These are phyloP conservation scores for Starmera amethionina DNA, from an alignment of 805 yeast genomes.

Conservation along the genomic window DNA sequence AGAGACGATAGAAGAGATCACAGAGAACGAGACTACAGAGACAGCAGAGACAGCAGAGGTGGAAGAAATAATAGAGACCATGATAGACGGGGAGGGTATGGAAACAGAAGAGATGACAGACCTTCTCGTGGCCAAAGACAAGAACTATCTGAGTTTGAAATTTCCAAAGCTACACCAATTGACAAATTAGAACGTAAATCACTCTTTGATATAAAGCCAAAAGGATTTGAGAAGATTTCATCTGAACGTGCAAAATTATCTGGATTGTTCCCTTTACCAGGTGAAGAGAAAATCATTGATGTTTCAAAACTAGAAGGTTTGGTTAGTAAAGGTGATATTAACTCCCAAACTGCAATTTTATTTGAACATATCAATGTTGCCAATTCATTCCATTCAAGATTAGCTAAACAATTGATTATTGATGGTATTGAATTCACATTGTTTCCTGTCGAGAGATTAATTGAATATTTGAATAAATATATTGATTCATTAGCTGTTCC, in stretches of 20 bases:
- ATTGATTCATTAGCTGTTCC: slow-evolving; percentile 34
- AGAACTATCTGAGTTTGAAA: slow-evolving; percentile 20
- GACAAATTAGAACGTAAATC: slow-evolving; percentile 42
- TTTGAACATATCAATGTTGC: slow-evolving; percentile 22
- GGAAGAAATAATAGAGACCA: slow-evolving; percentile 2
- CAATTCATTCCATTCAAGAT: slow-evolving; percentile 17
- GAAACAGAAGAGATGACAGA: slow-evolving; percentile 2
- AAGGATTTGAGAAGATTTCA: slow-evolving; percentile 63
- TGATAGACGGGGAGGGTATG: background rate
- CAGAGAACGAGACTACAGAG: slow-evolving; percentile 1
- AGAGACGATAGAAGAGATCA: background rate
- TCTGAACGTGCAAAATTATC: slow-evolving; percentile 72
- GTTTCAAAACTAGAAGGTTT: slow-evolving; percentile 21
- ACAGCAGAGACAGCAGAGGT: slow-evolving; percentile 3
- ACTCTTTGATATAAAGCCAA: slow-evolving; percentile 64
- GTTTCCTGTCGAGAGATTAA: slow-evolving; percentile 26
- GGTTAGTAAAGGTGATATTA: slow-evolving; percentile 20
- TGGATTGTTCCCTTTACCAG: slow-evolving; percentile 73
- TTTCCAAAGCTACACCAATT: slow-evolving; percentile 31
- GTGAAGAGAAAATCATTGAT: slow-evolving; percentile 34
- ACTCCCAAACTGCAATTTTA: slow-evolving; percentile 21
- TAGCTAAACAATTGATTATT: slow-evolving; percentile 18
- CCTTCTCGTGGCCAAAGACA: slow-evolving; percentile 4
- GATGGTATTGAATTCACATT: slow-evolving; percentile 21
- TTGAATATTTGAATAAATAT: slow-evolving; percentile 35